Evolutionary conservation across 495 filamentous ascomycete species (phyloP).

Genomic region (Podospora anserina): DNA sequence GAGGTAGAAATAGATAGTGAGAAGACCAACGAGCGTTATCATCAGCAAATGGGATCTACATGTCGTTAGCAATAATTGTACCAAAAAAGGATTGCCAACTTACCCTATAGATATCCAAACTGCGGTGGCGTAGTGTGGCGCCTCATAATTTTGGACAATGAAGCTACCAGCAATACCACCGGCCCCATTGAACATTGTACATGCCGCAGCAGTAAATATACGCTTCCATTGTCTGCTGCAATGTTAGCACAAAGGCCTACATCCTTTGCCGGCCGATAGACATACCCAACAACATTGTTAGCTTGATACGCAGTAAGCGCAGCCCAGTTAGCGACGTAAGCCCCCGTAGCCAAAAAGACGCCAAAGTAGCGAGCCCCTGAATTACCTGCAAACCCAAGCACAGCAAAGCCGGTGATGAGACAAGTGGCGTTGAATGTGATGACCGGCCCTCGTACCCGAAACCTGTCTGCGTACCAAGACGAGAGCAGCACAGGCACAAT

Average conservation of each 20-base stretch:
- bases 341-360: slow-evolving; percentile 71
- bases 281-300: slow-evolving; percentile 60
- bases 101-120: slow-evolving; percentile 70
- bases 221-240: slow-evolving; percentile 66
- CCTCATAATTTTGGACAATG: slow-evolving; percentile 65
- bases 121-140: slow-evolving; percentile 65
- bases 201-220: slow-evolving; percentile 64
- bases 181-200: slow-evolving; percentile 68
- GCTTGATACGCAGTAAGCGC: slow-evolving; percentile 70
- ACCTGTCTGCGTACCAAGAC: slow-evolving; percentile 65
- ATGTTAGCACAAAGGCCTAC: slow-evolving; percentile 4
- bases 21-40: slow-evolving; percentile 56
- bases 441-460: slow-evolving; percentile 60
- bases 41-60: slow-evolving; percentile 58
- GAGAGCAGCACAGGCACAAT: slow-evolving; percentile 68
- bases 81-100: neutral
- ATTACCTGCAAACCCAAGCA: slow-evolving; percentile 68
- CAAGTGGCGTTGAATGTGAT: slow-evolving; percentile 71
- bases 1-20: slow-evolving; percentile 60
- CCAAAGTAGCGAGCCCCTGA: slow-evolving; percentile 70
- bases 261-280: slow-evolving; percentile 15
- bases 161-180: slow-evolving; percentile 75
- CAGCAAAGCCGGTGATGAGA: slow-evolving; percentile 68
- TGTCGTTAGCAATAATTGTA: neutral
- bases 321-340: slow-evolving; percentile 78